Evolutionary conservation across 75 land plant genomes (phyloP), one percentile per base, ranked within the genome.

Genomic region (Pinus tabuliformis): DNA sequence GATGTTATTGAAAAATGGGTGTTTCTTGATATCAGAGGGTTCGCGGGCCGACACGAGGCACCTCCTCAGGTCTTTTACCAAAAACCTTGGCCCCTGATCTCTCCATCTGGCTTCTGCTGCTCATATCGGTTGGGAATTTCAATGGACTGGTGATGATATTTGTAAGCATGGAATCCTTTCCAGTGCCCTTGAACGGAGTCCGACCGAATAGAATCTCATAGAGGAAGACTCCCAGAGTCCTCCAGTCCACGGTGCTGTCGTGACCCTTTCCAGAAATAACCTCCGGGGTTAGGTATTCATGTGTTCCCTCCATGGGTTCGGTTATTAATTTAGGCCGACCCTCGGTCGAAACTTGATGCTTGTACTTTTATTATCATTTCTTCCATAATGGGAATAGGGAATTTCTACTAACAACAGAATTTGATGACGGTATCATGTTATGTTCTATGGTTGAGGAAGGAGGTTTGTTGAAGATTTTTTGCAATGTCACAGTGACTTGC

Each of bases 271-370:
- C 86, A 30, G 62, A 56, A 16, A 93, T 78, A 15, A 93, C 73
- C 83, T 93, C 96, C 33, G 96, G 96, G 45, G 96, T 89, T 42
- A 93, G 58, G 71, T 93, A 93, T 86, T 93, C 96, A 75, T 93
- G 96, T 1, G 96, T 93, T 21, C 96, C 96, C 0, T 75, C 61
- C 26, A 76, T 81, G 20, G 96, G 96, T 82, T 93, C 96, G 18
- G 91, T 89, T 21, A 79, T 64, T 4, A 83, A 56, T 60, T 82
- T 82, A 54, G 75, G 75, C n/a, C 20, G 74, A n/a, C 1, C 28
- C 77, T 66, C 42, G 63, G 4, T 8, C 2, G n/a, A n/a, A 22
- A 18, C n/a, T 3, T 56, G 65, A 12, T 8, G 61, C n/a, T 24
- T 3, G n/a, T 3, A 1, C 22, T 12, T n/a, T 15, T n/a, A 52